A percentile compares a stretch with the other conserved stretches of the same genome.
Conservation (phyloP, 2,329 filamentous ascomycete species). For the Calonectria leucothoes region DNA sequence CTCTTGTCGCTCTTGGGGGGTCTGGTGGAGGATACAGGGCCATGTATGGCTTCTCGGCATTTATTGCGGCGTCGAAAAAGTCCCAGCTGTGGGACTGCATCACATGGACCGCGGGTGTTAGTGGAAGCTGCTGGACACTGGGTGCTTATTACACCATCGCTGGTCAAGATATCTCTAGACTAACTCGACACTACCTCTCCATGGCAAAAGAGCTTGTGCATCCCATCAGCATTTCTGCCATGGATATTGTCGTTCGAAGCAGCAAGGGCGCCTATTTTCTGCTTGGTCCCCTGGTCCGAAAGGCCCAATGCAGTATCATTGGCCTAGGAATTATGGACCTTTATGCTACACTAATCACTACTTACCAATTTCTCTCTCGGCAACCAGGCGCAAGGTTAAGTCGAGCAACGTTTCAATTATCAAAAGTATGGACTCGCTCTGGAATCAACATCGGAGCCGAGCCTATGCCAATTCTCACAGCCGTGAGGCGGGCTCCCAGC, state of each 20-base stretch:
- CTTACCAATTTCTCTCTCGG: constrained; percentile 29
- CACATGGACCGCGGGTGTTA: constrained; percentile 36
- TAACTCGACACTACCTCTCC: constrained; percentile 31
- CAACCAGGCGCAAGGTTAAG: constrained; percentile 29
- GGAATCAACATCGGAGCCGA: constrained; percentile 26
- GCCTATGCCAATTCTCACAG: constrained; percentile 37
- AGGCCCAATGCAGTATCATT: constrained; percentile 38
- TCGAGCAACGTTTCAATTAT: constrained; percentile 35
- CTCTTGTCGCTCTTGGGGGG: constrained; percentile 32
- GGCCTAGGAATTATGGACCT: constrained; percentile 38
- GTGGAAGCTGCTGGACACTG: constrained; percentile 39
- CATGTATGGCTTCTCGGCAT: constrained; percentile 39
- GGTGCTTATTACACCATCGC: constrained; percentile 40
- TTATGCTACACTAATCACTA: constrained; percentile 34
- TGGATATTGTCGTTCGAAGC: constrained; percentile 28
- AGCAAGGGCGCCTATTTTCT: constrained; percentile 36
- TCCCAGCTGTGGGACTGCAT: constrained; percentile 34
- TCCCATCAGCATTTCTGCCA: constrained; percentile 31
- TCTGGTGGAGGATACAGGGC: constrained; percentile 38
- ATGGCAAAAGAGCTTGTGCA: constrained; percentile 34
- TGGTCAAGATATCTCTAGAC: constrained; percentile 19
- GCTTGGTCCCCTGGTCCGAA: constrained; percentile 31
- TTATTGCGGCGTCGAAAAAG: constrained; percentile 31
- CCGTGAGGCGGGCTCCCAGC: constrained; percentile 31
- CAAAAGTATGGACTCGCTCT: constrained; percentile 30